Conservation (phyloP, 225 moss, liverwort and hornwort genomes). For the Straminergon stramineum region DNA sequence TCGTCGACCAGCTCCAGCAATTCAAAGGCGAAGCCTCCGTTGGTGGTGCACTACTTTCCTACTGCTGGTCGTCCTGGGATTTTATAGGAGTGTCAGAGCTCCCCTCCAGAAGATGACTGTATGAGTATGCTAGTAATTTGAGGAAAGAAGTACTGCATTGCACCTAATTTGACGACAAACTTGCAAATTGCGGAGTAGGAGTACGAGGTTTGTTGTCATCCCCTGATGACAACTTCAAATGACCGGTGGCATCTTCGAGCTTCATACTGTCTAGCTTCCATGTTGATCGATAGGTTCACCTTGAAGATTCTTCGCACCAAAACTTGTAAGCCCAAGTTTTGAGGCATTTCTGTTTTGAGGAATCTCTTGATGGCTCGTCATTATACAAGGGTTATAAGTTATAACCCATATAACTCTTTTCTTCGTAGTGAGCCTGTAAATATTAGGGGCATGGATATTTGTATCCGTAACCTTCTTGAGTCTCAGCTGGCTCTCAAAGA, state of each 20-base stretch:
- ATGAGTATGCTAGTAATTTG: too few species aligned
- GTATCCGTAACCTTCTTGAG: not conserved
- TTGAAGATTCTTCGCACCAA: not conserved
- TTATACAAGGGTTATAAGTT: not conserved
- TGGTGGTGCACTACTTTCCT: conserved; percentile 26
- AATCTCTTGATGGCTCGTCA: not conserved
- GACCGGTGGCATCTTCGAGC: not conserved
- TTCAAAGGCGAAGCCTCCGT: not conserved
- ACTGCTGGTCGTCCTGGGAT: conserved; percentile 1
- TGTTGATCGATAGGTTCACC: not conserved
- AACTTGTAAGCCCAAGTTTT: not conserved
- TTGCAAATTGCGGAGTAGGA: not conserved
- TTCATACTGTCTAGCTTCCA: not conserved
- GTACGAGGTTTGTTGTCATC: not conserved
- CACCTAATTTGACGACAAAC: not conserved
- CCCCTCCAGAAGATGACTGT: not conserved
- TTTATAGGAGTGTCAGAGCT: not conserved
- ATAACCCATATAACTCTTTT: not conserved
- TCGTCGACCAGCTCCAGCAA: not conserved
- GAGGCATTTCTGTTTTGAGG: too few species aligned
- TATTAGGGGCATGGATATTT: too few species aligned
- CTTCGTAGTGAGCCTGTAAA: not conserved
- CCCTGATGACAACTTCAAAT: not conserved
- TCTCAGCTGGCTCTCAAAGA: not conserved
- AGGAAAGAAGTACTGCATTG: not conserved